Evolutionary conservation across 805 yeast genomes (phyloP), one percentile per base, ranked within the genome.

Genomic region (Nakazawaea laoshanensis): DNA sequence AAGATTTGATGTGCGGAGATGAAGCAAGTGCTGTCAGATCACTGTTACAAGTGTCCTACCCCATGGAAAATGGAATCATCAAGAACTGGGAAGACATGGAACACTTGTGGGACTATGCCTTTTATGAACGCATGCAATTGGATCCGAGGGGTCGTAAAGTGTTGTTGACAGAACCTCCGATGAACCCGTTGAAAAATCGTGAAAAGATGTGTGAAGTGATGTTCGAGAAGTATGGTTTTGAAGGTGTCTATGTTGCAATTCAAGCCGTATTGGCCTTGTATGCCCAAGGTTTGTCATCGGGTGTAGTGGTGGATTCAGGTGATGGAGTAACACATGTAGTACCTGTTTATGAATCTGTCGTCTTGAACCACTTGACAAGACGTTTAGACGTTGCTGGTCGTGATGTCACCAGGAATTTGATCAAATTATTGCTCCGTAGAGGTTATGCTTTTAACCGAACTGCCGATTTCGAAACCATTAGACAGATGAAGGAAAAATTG

Each of bases 1-100:
- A 82, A 52, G 98, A 92, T 54, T 85, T 92, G 47, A 92, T 92
- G 98, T 88, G 96, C 50, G 98, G 98, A 43, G 81, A 78, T 44
- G 97, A 92, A 52, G 98, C 98, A 30, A 74, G 84, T 43, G 82
- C 82, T 18, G 94, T 84, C 22, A 75, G 98, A 48, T 79, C 95
- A 2, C 74, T 88, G 44, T 68, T 92, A 39, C 95, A 92, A 59
- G 75, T 92, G 37, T 77, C 88, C n/a, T 92, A 92, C 51, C 98
- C 98, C 9, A 88, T 92, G 97, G 98, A 92, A 59, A 92, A 92
- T 55, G 98, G 98, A 50, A 85, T 92, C 48, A 89, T 92, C 54
- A 81, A 78, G 52, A 86, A 88, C 57, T 92, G 98, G 98, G 95
- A 88, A 48, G 98, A 92, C 55, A 92, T 92, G 97, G 95, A 86